phyloP scores from a whole-genome alignment of 805 yeast genomes.

The Kodamaea hsintzibuensis region DNA sequence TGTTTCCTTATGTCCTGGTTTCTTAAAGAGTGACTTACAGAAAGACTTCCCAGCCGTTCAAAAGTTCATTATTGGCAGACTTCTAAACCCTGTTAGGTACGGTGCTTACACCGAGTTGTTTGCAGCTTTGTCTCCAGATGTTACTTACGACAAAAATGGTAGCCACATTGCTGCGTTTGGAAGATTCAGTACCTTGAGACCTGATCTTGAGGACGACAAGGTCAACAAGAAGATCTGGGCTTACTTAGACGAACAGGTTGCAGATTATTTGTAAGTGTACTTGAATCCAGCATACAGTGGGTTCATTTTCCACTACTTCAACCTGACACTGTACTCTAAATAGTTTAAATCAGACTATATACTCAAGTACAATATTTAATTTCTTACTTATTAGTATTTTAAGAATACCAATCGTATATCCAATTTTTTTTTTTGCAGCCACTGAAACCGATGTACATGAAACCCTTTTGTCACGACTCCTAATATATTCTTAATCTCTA shows the following conservation, averaged over 20 bases:
- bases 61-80: background rate
- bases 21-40: slow-evolving; percentile 33
- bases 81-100: slow-evolving; percentile 22
- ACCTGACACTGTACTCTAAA: background rate
- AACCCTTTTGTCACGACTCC: background rate
- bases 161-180: slow-evolving; percentile 41
- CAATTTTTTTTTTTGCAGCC: background rate
- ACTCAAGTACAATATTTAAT: too few relatives aligned
- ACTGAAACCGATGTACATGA: background rate
- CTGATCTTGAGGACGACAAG: slow-evolving; percentile 36
- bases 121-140: slow-evolving; percentile 42
- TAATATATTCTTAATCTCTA: background rate
- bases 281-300: background rate
- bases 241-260: slow-evolving; percentile 27
- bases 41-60: slow-evolving; percentile 21
- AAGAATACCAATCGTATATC: too few relatives aligned
- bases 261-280: background rate
- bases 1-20: slow-evolving; percentile 44
- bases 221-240: slow-evolving; percentile 34
- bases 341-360: too few relatives aligned
- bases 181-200: slow-evolving; percentile 27
- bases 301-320: background rate
- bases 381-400: too few relatives aligned
- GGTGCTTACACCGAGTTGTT: slow-evolving; percentile 50
- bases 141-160: slow-evolving; percentile 33